These are phyloP conservation scores for Amanita pallidorosea DNA, from an alignment of 768 basidiomycete species.

Conservation along the genomic window DNA sequence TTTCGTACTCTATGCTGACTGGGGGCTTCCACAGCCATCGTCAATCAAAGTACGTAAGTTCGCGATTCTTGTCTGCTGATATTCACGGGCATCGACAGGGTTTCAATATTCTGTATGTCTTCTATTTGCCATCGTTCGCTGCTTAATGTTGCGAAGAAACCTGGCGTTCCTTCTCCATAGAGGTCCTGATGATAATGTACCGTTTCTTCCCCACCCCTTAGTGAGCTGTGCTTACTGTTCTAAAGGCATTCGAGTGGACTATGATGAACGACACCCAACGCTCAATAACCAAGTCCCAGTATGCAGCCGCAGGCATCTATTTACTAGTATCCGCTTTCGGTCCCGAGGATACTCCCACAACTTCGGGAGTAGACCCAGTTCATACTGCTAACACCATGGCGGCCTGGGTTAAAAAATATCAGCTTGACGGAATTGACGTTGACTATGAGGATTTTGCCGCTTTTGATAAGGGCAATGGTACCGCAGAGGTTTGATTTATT, in stretches of 20 bases:
- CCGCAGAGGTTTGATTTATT: constrained; percentile 33
- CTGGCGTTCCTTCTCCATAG: constrained; percentile 45
- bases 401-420: constrained; percentile 49
- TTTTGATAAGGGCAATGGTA: constrained; percentile 38
- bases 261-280: background rate
- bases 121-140: background rate
- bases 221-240: background rate
- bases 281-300: constrained; percentile 37
- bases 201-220: background rate
- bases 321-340: constrained; percentile 56
- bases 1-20: constrained; percentile 35
- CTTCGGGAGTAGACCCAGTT: constrained; percentile 44
- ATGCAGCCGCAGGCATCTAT: constrained; percentile 48
- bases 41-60: constrained; percentile 17
- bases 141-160: constrained; percentile 15
- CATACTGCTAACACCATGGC: constrained; percentile 54
- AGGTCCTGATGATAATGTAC: constrained; percentile 48
- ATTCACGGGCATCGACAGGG: background rate
- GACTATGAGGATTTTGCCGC: constrained; percentile 68
- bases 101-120: constrained; percentile 3
- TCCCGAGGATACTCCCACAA: constrained; percentile 45
- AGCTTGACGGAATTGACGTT: constrained; percentile 66
- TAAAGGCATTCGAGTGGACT: constrained; percentile 3
- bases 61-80: constrained; percentile 14
- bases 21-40: constrained; percentile 34